Evolutionary conservation across 768 basidiomycete species (phyloP).

Genomic region (Kwoniella sp.): DNA sequence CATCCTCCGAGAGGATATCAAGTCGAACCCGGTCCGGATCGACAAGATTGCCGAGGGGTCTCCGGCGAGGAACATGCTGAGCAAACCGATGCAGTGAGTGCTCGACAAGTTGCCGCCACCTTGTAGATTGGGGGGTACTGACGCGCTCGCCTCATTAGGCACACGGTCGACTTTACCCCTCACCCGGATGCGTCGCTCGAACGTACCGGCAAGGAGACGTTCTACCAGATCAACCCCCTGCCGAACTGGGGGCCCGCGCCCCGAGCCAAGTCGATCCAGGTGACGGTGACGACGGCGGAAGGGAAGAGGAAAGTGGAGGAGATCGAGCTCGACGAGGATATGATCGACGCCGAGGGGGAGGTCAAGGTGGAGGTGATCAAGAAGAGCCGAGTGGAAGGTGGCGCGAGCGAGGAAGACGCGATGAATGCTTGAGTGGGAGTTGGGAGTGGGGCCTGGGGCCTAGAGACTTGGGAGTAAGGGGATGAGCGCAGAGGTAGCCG

Average conservation of each 20-base stretch:
- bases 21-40: constrained; percentile 73
- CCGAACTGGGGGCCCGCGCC: constrained; percentile 84
- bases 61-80: constrained; percentile 66
- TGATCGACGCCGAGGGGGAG: constrained; percentile 3
- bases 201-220: constrained; percentile 30
- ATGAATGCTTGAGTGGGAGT: no score
- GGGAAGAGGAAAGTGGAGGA: constrained; percentile 14
- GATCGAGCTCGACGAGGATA: background rate
- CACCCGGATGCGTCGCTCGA: constrained; percentile 61
- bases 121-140: background rate
- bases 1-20: constrained; percentile 78
- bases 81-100: constrained; percentile 64
- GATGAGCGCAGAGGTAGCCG: no score
- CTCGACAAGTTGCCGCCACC: background rate
- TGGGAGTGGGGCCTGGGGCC: no score
- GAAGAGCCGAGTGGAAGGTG: background rate
- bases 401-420: constrained; percentile 6
- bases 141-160: constrained; percentile 10
- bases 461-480: no score
- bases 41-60: constrained; percentile 73
- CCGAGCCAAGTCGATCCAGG: constrained; percentile 36
- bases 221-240: constrained; percentile 70
- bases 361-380: background rate
- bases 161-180: constrained; percentile 66
- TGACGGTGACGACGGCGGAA: background rate